phyloP scores from a whole-genome alignment of 164 flowering plant species.

The Protea cynaroides region DNA sequence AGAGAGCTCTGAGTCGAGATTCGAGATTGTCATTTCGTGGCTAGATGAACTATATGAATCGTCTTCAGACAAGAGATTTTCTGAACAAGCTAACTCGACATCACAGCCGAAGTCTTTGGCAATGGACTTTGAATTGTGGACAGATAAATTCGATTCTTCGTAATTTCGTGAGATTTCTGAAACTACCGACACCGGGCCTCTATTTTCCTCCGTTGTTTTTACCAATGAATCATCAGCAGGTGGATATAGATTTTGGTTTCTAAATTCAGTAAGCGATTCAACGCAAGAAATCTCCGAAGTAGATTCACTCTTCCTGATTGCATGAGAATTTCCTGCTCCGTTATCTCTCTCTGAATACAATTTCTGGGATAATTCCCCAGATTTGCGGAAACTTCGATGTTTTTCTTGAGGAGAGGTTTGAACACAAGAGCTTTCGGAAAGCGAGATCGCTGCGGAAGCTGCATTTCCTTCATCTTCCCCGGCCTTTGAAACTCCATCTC shows the following conservation, averaged over 20 bases:
- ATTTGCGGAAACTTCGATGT: conserved; percentile 1
- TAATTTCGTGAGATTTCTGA: conserved; percentile 14
- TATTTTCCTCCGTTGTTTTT: conserved; percentile 6
- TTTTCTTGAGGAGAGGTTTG: conserved; percentile 5
- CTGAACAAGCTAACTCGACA: conserved; percentile 48
- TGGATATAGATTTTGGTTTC: conserved; percentile 1
- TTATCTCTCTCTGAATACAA: not conserved
- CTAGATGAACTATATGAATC: conserved; percentile 28
- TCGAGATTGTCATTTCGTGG: conserved; percentile 28
- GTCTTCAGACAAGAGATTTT: conserved; percentile 32
- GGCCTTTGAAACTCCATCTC: conserved; percentile 2
- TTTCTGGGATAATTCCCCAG: conserved; percentile 5
- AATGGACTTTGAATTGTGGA: conserved; percentile 21
- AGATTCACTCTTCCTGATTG: conserved; percentile 13
- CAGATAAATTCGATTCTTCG: conserved; percentile 4
- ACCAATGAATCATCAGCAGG: not conserved
- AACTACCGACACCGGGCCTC: conserved; percentile 14
- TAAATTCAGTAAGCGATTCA: conserved; percentile 18
- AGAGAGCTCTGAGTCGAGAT: conserved; percentile 34
- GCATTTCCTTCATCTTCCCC: conserved; percentile 14
- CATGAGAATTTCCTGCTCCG: conserved; percentile 12
- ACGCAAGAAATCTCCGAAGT: conserved; percentile 18
- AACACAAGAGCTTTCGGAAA: conserved; percentile 30
- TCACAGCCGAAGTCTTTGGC: conserved; percentile 16
- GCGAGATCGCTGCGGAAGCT: conserved; percentile 18